A percentile compares a stretch with the other conserved stretches of the same genome.
Conservation (phyloP, 768 basidiomycete species). For the Auricularia sp. region DNA sequence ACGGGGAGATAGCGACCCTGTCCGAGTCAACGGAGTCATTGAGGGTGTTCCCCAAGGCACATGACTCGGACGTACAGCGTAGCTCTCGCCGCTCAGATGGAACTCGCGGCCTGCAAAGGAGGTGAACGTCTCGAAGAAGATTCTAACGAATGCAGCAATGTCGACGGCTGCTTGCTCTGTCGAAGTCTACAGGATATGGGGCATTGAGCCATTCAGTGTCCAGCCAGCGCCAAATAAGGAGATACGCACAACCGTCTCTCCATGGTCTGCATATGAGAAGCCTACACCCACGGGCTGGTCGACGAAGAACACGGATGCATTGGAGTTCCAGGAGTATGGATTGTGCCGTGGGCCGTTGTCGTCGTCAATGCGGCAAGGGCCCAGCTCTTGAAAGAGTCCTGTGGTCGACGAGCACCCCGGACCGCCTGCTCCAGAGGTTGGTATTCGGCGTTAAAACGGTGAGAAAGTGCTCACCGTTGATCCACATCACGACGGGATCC, state of each 20-base stretch:
- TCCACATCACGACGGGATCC: constrained; percentile 65
- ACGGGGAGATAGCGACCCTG: constrained; percentile 63
- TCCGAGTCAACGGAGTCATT: not conserved
- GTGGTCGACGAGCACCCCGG: not conserved
- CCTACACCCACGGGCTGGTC: constrained; percentile 34
- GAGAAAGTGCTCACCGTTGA: constrained; percentile 31
- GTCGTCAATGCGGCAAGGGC: constrained; percentile 16
- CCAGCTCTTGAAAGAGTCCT: constrained; percentile 15
- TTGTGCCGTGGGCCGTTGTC: constrained; percentile 20
- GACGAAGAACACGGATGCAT: constrained; percentile 24
- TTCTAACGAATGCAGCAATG: constrained; percentile 56
- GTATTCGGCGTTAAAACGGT: not conserved
- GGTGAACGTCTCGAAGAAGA: constrained; percentile 67
- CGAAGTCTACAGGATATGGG: constrained; percentile 17
- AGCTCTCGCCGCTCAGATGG: constrained; percentile 52
- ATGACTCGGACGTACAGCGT: constrained; percentile 29
- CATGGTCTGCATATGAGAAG: constrained; percentile 33
- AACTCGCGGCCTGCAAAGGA: constrained; percentile 58
- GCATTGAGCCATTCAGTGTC: too few relatives aligned
- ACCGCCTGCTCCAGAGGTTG: not conserved
- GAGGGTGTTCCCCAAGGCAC: not conserved
- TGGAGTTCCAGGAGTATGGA: constrained; percentile 33
- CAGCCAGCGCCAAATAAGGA: too few relatives aligned
- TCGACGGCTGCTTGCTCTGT: constrained; percentile 61
- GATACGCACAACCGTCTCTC: constrained; percentile 10